Conservation (phyloP, 2,329 filamentous ascomycete genomes). For the Aureobasidium leucospermi region DNA sequence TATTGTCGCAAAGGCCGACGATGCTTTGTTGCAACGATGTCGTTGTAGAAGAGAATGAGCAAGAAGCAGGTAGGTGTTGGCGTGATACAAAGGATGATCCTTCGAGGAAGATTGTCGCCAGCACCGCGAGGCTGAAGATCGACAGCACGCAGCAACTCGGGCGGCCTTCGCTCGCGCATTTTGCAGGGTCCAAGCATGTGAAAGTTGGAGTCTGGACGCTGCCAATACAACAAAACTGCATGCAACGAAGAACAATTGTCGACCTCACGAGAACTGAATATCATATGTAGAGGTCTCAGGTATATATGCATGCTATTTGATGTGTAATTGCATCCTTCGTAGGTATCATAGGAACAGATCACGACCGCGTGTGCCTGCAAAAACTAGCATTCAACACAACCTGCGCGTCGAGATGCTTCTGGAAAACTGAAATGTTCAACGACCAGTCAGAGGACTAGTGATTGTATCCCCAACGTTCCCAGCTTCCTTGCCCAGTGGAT, state of each 20-base stretch:
- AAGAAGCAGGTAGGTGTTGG: neutral
- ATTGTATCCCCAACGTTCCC: slow-evolving; percentile 13
- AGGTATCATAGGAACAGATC: too few species aligned
- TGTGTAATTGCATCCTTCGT: too few species aligned
- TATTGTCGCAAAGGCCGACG: neutral
- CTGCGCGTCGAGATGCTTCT: neutral
- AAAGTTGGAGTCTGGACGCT: neutral
- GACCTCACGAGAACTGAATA: too few species aligned
- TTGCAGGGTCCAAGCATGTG: slow-evolving; percentile 7
- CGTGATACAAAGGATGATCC: neutral
- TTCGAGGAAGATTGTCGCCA: neutral
- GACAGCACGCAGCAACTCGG: neutral
- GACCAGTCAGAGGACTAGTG: slow-evolving; percentile 16
- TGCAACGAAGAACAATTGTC: too few species aligned
- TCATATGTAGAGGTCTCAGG: too few species aligned
- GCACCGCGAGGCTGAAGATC: neutral
- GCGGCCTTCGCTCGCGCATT: neutral
- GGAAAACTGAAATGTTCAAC: slow-evolving; percentile 3
- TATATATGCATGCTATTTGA: too few species aligned
- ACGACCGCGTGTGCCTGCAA: neutral
- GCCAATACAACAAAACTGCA: too few species aligned
- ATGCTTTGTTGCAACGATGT: neutral
- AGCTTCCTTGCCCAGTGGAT: slow-evolving; percentile 28
- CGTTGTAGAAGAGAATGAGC: neutral
- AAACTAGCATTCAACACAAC: neutral